Percentiles rank a stretch among this genome's conserved stretches.
These are phyloP conservation scores for Nakazawaea holstii DNA, from an alignment of 805 yeast species.

Conservation along the genomic window DNA sequence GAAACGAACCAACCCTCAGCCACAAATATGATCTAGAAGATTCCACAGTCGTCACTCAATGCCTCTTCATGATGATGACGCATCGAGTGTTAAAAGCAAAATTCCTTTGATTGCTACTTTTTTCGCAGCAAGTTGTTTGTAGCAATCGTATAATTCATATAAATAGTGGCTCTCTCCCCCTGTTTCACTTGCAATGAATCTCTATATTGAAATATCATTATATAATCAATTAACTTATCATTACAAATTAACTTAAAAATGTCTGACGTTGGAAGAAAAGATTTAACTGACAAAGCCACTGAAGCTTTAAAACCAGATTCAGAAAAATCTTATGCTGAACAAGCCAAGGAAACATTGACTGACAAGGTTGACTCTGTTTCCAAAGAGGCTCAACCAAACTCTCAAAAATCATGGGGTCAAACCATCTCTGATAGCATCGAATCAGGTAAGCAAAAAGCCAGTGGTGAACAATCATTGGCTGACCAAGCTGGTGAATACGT, in stretches of 20 bases:
- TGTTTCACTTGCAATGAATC: not conserved
- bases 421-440: conserved; percentile 56
- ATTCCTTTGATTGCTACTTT: not conserved
- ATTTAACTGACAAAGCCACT: conserved; percentile 58
- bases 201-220: not conserved
- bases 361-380: conserved; percentile 63
- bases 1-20: too few species aligned
- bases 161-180: too few species aligned
- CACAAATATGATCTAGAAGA: too few species aligned
- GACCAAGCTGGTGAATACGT: conserved; percentile 37
- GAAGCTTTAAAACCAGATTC: conserved; percentile 70
- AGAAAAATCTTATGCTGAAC: conserved; percentile 57
- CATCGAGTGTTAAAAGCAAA: too few species aligned
- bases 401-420: conserved; percentile 66
- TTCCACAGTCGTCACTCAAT: too few species aligned
- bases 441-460: conserved; percentile 50
- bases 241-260: conserved; percentile 5
- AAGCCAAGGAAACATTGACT: conserved; percentile 68
- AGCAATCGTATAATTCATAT: too few species aligned
- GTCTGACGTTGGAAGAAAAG: conserved; percentile 61
- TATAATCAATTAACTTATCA: not conserved
- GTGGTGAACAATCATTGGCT: conserved; percentile 25
- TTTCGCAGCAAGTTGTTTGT: not conserved
- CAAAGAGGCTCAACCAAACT: conserved; percentile 54
- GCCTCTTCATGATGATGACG: too few species aligned